Evolutionary conservation across 768 basidiomycete species (phyloP).

Genomic region (Trametes cingulata): DNA sequence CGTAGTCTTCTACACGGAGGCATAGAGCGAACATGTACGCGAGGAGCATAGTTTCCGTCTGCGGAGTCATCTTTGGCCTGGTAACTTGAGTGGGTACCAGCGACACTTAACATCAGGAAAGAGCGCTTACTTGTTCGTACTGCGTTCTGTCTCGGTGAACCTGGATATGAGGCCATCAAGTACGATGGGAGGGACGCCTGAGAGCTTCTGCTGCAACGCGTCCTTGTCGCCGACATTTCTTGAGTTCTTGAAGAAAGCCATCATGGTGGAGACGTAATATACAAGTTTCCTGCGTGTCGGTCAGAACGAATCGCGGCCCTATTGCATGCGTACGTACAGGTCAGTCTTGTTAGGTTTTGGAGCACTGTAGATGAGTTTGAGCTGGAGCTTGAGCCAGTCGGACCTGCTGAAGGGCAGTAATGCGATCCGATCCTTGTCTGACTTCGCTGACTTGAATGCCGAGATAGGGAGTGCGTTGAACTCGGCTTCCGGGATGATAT

Average conservation of each 20-base stretch:
- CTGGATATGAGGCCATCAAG: conserved; percentile 73
- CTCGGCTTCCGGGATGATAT: conserved; percentile 79
- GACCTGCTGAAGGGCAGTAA: conserved; percentile 65
- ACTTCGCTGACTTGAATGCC: conserved; percentile 53
- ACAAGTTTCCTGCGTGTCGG: conserved; percentile 59
- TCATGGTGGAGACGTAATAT: conserved; percentile 81
- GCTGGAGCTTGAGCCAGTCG: conserved; percentile 70
- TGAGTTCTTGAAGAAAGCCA: conserved; percentile 60
- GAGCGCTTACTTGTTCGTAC: conserved; percentile 57
- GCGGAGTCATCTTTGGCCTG: conserved; percentile 54
- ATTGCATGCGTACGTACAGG: conserved; percentile 36
- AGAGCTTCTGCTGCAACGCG: conserved; percentile 55
- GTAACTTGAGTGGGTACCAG: neutral
- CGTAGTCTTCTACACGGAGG: conserved; percentile 76
- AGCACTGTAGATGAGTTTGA: conserved; percentile 43
- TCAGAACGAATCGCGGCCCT: neutral
- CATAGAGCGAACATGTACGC: conserved; percentile 82
- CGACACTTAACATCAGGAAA: neutral
- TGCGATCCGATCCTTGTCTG: conserved; percentile 48
- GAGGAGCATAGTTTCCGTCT: conserved; percentile 69
- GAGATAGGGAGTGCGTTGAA: conserved; percentile 67
- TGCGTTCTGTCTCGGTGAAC: conserved; percentile 78
- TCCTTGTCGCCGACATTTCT: conserved; percentile 49
- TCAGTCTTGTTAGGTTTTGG: conserved; percentile 57
- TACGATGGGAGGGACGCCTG: conserved; percentile 59